phyloP scores from a whole-genome alignment of 2,329 filamentous ascomycete species.

The Cytospora paraplurivora region DNA sequence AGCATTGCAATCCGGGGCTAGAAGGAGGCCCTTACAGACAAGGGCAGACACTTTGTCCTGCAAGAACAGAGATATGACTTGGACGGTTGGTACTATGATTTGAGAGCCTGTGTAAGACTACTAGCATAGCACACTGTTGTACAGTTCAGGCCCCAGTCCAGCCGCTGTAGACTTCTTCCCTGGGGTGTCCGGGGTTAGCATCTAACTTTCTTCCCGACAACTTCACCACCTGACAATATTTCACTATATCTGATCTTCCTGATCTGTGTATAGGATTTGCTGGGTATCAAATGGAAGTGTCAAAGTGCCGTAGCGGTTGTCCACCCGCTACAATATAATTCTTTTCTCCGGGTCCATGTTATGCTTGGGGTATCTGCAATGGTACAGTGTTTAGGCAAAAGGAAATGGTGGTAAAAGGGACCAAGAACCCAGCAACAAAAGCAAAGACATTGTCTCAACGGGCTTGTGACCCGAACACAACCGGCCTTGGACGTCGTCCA shows the following conservation, averaged over 20 bases:
- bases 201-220: background rate
- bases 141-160: no score
- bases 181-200: background rate
- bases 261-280: background rate
- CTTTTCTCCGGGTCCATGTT: conserved; percentile 20
- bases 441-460: background rate
- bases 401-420: conserved; percentile 18
- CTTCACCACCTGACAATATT: background rate
- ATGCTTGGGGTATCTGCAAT: conserved; percentile 29
- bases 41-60: no score
- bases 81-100: no score
- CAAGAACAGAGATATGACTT: no score
- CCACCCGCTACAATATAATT: background rate
- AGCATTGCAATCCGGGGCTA: no score
- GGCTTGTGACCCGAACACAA: conserved; percentile 14
- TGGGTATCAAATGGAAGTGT: background rate
- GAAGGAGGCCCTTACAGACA: no score
- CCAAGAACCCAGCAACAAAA: conserved; percentile 14
- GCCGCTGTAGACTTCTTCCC: background rate
- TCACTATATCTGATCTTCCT: background rate
- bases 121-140: no score
- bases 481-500: conserved; percentile 10
- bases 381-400: conserved; percentile 27
- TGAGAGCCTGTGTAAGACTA: no score
- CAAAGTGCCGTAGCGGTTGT: background rate